Evolutionary conservation across 2,329 filamentous ascomycete genomes (phyloP).

Genomic region (Microsporum audouinii): DNA sequence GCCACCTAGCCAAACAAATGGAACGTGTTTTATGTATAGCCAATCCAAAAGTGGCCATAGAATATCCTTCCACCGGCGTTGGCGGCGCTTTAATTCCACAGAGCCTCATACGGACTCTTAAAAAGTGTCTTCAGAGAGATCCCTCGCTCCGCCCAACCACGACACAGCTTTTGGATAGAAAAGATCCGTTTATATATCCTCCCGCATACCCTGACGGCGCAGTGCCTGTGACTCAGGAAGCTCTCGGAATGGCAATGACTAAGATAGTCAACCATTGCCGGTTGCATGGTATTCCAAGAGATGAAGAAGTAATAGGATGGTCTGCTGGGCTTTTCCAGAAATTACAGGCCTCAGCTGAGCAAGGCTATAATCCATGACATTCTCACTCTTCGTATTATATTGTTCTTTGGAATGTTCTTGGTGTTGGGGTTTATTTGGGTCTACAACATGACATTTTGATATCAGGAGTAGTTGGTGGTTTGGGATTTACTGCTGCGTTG

Average conservation of each 20-base stretch:
- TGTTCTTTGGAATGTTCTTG: not conserved
- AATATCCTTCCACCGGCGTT: constrained; percentile 36
- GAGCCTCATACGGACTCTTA: constrained; percentile 45
- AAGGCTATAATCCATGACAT: not conserved
- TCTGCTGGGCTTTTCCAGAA: constrained; percentile 39
- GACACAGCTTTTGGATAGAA: constrained; percentile 43
- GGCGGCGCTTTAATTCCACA: constrained; percentile 43
- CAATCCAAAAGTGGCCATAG: constrained; percentile 39
- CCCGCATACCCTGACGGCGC: constrained; percentile 37
- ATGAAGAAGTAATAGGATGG: constrained; percentile 44
- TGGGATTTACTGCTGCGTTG: not conserved
- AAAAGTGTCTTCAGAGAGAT: constrained; percentile 49
- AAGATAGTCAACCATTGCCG: constrained; percentile 50
- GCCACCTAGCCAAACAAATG: constrained; percentile 78
- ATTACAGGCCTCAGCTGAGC: constrained; percentile 18
- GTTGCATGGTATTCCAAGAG: constrained; percentile 44
- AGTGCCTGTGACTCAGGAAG: constrained; percentile 45
- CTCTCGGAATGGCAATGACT: constrained; percentile 48
- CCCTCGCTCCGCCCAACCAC: constrained; percentile 46
- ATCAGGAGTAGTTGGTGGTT: not conserved
- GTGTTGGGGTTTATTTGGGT: not conserved
- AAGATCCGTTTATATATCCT: constrained; percentile 48
- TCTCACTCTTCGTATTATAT: not conserved
- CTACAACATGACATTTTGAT: not conserved
- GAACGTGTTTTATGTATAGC: constrained; percentile 55